Evolutionary conservation across 179 eudicot genomes (phyloP), one percentile per base, ranked within the genome.

Genomic region (Actinidia polygama): DNA sequence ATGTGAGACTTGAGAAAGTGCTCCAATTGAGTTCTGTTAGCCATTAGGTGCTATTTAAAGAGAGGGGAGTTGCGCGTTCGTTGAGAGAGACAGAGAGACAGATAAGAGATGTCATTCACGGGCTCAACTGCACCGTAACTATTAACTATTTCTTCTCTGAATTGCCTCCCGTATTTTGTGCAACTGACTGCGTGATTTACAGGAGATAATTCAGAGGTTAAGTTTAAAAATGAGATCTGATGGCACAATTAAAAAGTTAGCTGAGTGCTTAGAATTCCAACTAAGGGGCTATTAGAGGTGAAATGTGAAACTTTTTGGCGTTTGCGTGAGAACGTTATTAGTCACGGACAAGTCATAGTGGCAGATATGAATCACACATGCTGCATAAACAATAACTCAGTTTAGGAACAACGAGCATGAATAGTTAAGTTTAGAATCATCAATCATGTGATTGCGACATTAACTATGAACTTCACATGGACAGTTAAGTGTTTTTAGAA

Each of bases 41-140:
- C 6, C 81, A 51, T 16, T 44, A 14, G 24, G 63, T 21, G 55
- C 50, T 67, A 82, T 85, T 78, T 86, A 86, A 83, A 88, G 55
- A 16, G 76, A 78, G 49, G 82, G 84, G 59, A 79, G 46, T 83
- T 64, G 63, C 59, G 46, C 89, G 91, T 85, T 83, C 85, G 91
- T 90, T 30, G 36, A 30, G 36, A 30, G 36, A 30, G 36, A 30
- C 36, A 30, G 36, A n/a, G n/a, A n/a, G n/a, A n/a, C n/a, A n/a
- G n/a, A n/a, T 30, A 0, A 30, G 36, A 30, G 0, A 30, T 30
- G 36, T 30, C 36, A 30, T 30, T 30, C 0, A 30, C 36, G 2
- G 36, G 36, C 36, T 30, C 36, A 30, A 30, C 36, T 30, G 36
- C 36, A 30, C 36, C 36, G 36, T 30, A 30, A 30, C 36, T 30